phyloP scores from a whole-genome alignment of 345 rosid species.

The Eucalyptus paniculata region DNA sequence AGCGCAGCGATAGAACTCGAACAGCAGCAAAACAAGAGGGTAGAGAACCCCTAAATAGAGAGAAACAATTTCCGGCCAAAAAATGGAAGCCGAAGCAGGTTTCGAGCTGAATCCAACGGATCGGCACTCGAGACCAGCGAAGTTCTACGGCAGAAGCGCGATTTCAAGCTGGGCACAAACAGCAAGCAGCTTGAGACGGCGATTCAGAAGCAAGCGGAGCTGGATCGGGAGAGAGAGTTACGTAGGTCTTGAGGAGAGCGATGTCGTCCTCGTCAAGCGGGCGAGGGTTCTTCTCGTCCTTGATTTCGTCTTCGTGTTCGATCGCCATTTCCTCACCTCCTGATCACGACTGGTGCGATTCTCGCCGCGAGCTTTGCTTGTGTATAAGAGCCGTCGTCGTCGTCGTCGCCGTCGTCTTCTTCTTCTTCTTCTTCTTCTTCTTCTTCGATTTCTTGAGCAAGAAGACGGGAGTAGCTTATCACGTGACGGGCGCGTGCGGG shows the following conservation, averaged over 20 bases:
- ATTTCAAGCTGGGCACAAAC: neutral
- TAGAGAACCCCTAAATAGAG: neutral
- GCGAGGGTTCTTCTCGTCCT: constrained; percentile 83
- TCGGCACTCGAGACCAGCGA: neutral
- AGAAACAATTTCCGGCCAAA: neutral
- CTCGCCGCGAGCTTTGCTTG: neutral
- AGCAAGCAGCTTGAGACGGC: neutral
- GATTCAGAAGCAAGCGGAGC: neutral
- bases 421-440: neutral
- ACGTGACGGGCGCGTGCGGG: neutral
- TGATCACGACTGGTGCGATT: neutral
- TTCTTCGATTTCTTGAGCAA: neutral
- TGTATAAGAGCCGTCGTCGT: neutral
- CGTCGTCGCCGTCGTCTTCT: neutral
- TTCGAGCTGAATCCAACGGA: neutral
- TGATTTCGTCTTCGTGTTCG: constrained; percentile 40
- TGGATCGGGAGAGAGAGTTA: constrained; percentile 2
- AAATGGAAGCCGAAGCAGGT: neutral
- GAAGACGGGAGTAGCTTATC: neutral
- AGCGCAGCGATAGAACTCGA: neutral
- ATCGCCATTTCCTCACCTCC: constrained; percentile 8
- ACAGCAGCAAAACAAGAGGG: neutral
- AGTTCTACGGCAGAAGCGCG: neutral
- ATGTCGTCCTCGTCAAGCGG: constrained; percentile 92
- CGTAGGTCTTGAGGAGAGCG: constrained; percentile 89